Evolutionary conservation across 225 moss, liverwort and hornwort genomes (phyloP).

Genomic region (Thuidium tamariscinum): DNA sequence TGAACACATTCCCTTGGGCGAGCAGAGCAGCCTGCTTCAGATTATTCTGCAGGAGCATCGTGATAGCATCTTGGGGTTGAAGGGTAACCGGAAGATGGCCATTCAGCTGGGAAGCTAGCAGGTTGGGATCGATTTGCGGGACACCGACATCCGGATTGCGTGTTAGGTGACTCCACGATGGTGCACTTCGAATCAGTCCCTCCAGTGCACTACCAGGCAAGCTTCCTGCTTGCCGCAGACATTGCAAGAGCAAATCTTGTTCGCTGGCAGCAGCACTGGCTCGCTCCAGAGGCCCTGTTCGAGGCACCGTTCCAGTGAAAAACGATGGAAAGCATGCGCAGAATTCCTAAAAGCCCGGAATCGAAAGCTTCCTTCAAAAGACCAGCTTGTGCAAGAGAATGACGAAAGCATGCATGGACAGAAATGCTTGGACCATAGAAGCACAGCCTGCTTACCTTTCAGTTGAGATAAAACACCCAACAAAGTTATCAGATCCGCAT

Average conservation of each 20-base stretch:
- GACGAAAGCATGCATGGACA: not conserved
- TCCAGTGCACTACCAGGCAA: not conserved
- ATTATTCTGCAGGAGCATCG: slow-evolving; percentile 31
- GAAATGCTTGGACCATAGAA: not conserved
- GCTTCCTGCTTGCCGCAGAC: slow-evolving; percentile 40
- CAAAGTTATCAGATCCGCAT: slow-evolving; percentile 49
- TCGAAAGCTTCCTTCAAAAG: not conserved
- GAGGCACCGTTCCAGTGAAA: not conserved
- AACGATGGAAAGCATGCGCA: not conserved
- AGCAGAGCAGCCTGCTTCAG: slow-evolving; percentile 37
- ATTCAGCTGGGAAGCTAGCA: slow-evolving; percentile 6
- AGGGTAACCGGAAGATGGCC: not conserved
- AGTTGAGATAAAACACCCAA: slow-evolving; percentile 65
- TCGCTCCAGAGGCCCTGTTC: slow-evolving; percentile 46
- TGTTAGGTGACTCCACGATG: slow-evolving; percentile 28
- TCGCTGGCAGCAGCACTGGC: slow-evolving; percentile 56
- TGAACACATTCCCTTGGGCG: slow-evolving; percentile 7
- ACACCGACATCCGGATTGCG: slow-evolving; percentile 2
- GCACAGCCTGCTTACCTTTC: slow-evolving; percentile 20
- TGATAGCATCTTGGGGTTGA: slow-evolving; percentile 13
- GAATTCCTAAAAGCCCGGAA: too few species aligned
- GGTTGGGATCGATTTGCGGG: not conserved
- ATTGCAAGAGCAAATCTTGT: slow-evolving; percentile 57
- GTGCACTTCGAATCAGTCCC: slow-evolving; percentile 8
- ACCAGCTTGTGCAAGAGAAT: not conserved